Evolutionary conservation across 257 asterid genomes (phyloP), one percentile per base, ranked within the genome.

Genomic region (Parsonsia alboflavescens): DNA sequence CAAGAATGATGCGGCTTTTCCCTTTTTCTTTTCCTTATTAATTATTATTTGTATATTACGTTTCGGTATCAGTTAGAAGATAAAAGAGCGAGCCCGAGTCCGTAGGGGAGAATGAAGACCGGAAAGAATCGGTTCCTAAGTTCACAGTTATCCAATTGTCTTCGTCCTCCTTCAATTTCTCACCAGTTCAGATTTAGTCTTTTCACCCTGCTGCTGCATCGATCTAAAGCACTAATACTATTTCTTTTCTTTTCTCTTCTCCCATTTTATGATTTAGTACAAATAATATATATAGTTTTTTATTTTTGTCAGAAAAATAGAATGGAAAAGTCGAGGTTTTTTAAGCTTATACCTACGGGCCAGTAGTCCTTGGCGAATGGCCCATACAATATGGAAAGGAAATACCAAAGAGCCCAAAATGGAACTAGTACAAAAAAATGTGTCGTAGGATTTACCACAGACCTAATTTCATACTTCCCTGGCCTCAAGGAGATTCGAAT

Each of bases 11-110:
- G n/a, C n/a, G n/a, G 26, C 24, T 75, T 22, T 21, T n/a, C 2
- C 12, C 4, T 21, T 22, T 8, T 19, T 5, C 69, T 44, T 71
- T 7, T 10, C 73, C 17, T 48, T 45, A 45, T 45, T 45, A 45
- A 7, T 8, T 7, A 45, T 48, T 48, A 48, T 50, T 50, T 13
- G 0, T 4, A 4, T 50, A 19, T 50, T 50, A 17, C 58, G 58
- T 52, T 52, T 62, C 50, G 30, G 49, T 19, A 64, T 63, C 73
- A 70, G 58, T 48, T n/a, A 41, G 83, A 76, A 79, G 69, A 42
- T 36, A 68, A 75, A 19, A 77, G 65, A 24, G 3, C 26, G 67
- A 1, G 89, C 5, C 86, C 89, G 84, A 83, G 89, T 88, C 88
- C 33, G 75, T 9, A 58, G 92, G 82, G 81, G 8, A 73, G 41